Evolutionary conservation across 1,284 basidiomycete species (phyloP), one percentile per base, ranked within the genome.

Genomic region (Coniophora puteana): DNA sequence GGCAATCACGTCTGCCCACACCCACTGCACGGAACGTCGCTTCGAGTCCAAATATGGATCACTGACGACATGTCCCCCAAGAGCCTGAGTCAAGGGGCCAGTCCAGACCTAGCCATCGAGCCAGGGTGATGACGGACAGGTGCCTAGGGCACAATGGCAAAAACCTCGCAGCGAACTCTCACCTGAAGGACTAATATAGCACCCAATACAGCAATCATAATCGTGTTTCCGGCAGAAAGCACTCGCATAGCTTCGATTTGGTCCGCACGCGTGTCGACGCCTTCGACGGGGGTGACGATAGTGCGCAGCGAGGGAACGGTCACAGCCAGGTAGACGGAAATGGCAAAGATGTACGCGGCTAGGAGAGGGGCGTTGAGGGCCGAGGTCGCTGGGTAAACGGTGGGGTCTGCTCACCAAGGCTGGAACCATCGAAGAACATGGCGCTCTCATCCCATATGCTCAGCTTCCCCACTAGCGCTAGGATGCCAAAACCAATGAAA

Each of bases 381-480:
- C 32, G 42, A 41, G 27, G 33, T 28, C 14, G 38, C 51, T 51
- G 31, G 55, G 49, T 24, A 44, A 26, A 23, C 18, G 8, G 34
- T 8, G 14, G 26, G 23, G 22, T 33, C 33, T 8, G 11, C 73
- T 53, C 51, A 92, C 90, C 87, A 46, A 93, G 66, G 50, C 80
- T 81, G 21, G 83, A 81, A 27, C 92, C 92, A 62, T 94, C 92
- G 59, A 95, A 95, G 69, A 89, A 92, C 67, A 93, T 77, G 12
- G 92, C 92, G 52, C 85, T 89, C 55, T 94, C 91, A 59, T 83
- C 82, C 89, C 91, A 94, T 49, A 72, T 76, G 63, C 87, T 73
- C 46, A 94, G 69, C 64, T 94, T 94, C 41, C 78, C 72, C 12
- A 91, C 55, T 41, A 92, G 69, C 4, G 82, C 83, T 21, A 85